Conservation (phyloP, 2,329 filamentous ascomycete species). For the Fusarium sp. region DNA sequence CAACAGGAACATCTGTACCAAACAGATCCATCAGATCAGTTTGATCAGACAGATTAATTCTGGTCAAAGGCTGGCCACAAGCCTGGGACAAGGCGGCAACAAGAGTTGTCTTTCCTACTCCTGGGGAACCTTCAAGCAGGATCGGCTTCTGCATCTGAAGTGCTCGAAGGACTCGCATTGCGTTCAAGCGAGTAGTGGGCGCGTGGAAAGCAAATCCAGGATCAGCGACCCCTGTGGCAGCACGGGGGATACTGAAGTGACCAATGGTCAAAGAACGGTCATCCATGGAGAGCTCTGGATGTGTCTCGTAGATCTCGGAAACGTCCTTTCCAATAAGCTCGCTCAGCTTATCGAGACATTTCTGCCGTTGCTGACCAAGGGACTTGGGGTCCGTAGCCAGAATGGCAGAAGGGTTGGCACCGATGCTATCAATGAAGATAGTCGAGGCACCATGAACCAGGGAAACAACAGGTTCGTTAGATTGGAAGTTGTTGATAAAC, state of each 20-base stretch:
- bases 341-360: constrained; percentile 79
- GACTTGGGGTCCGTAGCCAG: constrained; percentile 77
- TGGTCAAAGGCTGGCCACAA: constrained; percentile 83
- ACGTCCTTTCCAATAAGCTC: constrained; percentile 74
- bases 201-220: constrained; percentile 77
- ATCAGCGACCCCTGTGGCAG: constrained; percentile 55
- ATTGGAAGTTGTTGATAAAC: constrained; percentile 80
- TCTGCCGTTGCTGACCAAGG: constrained; percentile 76
- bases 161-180: constrained; percentile 89
- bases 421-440: constrained; percentile 94
- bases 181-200: constrained; percentile 89
- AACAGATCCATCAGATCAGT: constrained; percentile 98
- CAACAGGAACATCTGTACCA: constrained; percentile 93
- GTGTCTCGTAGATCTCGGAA: constrained; percentile 71
- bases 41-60: constrained; percentile 98
- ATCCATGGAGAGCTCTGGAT: constrained; percentile 69
- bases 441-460: constrained; percentile 89
- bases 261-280: constrained; percentile 73
- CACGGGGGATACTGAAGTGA: constrained; percentile 74
- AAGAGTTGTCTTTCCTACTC: constrained; percentile 96
- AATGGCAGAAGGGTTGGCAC: constrained; percentile 92
- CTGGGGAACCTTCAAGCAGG: constrained; percentile 94
- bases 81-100: constrained; percentile 85
- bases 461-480: constrained; percentile 59
- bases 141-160: constrained; percentile 92